Base-by-base conservation (phyloP, 768 basidiomycete genomes). In the Rhodocollybia butyracea region DNA sequence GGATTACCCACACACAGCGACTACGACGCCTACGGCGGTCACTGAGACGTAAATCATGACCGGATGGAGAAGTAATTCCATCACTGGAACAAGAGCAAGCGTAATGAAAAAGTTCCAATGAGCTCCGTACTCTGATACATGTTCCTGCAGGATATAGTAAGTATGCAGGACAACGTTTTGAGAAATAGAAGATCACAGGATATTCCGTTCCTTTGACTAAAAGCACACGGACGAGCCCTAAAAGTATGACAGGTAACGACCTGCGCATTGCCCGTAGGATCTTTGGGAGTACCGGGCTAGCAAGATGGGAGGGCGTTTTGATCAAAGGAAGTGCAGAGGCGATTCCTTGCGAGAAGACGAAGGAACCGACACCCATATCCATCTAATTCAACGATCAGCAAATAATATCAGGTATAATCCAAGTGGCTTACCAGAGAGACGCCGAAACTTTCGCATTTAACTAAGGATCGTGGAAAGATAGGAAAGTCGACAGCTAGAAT, bases 81-180 rank as follows among this genome's bases (percentile, higher is more conserved):
- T 70, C 3, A 91, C 64, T 0, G 94, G 94, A 5, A 98, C 66
- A 0, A 91, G 61, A 0, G 88, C 93, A 21, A 98, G 77, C 0
- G 97, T 98, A 61, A 98, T 80, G 78, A 99, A 99, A 72, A 98
- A 98, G 67, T 98, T 98, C 97, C 97, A 99, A 63, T 98, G 96
- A 0, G 84, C 83, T 0, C 97, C 97, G 60, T 98, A 98, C 71
- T 99, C 97, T 0, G 94, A 88, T 53, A 89, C 86, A 57, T 98
- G 97, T 74, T 98, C 97, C 95, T 76, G 30, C 22, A 22, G 36
- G 32, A 32, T 45, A 34, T 21, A 51, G 52, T 52, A 29, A 51
- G 39, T 51, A 10, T 2, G 17, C 22, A 6, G 10, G 22, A 22
- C 22, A 15, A 31, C 24, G n/a, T 10, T 21, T 19, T 6, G 21